Evolutionary conservation across 768 basidiomycete genomes (phyloP).

Genomic region (button mushroom (Agaricus bisporus)): DNA sequence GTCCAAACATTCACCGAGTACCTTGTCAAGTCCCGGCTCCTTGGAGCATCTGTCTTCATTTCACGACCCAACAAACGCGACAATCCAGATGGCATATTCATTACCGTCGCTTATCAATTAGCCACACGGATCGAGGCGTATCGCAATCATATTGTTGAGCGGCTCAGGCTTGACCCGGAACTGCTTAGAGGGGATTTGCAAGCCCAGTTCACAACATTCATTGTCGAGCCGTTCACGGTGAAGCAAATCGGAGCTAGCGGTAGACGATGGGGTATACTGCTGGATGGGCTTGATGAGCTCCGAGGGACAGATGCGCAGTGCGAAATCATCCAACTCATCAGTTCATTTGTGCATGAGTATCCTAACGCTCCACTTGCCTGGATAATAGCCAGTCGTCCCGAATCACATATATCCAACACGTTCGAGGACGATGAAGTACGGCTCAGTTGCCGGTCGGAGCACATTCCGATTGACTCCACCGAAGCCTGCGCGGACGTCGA

Average conservation of each 20-base stretch:
- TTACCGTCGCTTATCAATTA: no score
- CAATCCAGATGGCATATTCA: no score
- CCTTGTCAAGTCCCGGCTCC: no score
- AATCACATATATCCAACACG: not conserved
- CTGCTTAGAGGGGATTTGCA: not conserved
- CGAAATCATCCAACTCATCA: not conserved
- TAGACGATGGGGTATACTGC: not conserved
- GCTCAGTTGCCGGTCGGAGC: not conserved
- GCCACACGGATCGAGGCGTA: no score
- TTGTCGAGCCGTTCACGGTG: not conserved
- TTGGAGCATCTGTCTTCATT: no score
- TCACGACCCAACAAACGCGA: no score
- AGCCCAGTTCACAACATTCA: not conserved
- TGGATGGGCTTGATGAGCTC: conserved; percentile 3
- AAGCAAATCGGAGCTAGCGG: not conserved
- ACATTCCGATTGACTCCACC: not conserved
- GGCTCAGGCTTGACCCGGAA: not conserved
- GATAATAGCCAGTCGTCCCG: not conserved
- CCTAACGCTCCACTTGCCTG: not conserved
- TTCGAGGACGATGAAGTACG: not conserved
- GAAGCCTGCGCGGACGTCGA: not conserved
- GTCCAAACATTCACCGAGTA: no score
- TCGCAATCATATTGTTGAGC: not conserved
- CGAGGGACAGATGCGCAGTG: not conserved
- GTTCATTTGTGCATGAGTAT: not conserved